Percentiles rank a stretch among this genome's conserved stretches.
These are phyloP conservation scores for Exophiala lecanii-corni DNA, from an alignment of 2,329 filamentous ascomycete genomes.

Conservation along the genomic window DNA sequence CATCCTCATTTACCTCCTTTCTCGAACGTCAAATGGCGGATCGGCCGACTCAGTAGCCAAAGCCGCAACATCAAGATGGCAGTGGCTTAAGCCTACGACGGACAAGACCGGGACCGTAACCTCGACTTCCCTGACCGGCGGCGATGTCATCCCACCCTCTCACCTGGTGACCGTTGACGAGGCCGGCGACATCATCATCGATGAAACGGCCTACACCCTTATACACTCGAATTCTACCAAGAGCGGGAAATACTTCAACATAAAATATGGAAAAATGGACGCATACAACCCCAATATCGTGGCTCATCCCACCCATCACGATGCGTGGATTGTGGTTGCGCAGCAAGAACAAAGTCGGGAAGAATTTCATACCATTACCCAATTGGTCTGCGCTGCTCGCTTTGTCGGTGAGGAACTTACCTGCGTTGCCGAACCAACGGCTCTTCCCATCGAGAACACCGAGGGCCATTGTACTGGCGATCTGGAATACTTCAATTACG, in stretches of 20 bases:
- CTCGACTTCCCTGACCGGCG: not conserved
- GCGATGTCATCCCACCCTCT: not conserved
- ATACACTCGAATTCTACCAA: conserved; percentile 45
- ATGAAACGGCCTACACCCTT: not conserved
- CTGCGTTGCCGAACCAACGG: conserved; percentile 7
- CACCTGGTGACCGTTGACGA: not conserved
- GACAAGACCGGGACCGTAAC: not conserved
- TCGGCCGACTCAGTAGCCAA: not conserved
- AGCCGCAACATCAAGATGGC: not conserved
- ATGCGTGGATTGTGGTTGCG: conserved; percentile 50
- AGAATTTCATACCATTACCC: conserved; percentile 33
- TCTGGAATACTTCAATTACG: conserved; percentile 28
- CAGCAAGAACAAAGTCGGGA: conserved; percentile 37
- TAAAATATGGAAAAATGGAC: conserved; percentile 42
- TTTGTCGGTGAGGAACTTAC: conserved; percentile 32
- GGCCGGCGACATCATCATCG: not conserved
- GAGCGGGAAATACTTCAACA: conserved; percentile 45
- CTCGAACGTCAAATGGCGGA: not conserved
- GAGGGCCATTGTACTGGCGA: conserved; percentile 44
- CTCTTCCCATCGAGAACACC: conserved; percentile 39
- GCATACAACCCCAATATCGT: conserved; percentile 55
- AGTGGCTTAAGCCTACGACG: not conserved
- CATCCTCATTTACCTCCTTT: not conserved
- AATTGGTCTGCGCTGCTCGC: conserved; percentile 48
- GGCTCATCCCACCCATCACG: conserved; percentile 46